phyloP scores from a whole-genome alignment of 148 eudicot species.

The Heliamphora exappendiculata region DNA sequence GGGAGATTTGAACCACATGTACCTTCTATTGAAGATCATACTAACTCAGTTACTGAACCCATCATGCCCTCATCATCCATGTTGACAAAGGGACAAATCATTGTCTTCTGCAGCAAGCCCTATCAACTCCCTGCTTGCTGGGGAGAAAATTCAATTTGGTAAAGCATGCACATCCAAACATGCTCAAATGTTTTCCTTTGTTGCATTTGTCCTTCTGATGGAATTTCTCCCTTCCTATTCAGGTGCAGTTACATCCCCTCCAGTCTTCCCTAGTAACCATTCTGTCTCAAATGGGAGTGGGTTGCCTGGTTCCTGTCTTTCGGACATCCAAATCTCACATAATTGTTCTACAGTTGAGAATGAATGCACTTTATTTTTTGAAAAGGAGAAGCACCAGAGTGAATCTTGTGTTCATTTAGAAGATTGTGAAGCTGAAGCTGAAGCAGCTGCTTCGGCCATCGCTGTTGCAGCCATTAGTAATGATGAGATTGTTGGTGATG shows the following conservation, averaged over 20 bases:
- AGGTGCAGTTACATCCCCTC: slow-evolving; percentile 96
- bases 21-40: slow-evolving; percentile 38
- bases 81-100: slow-evolving; percentile 42
- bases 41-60: slow-evolving; percentile 37
- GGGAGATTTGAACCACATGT: slow-evolving; percentile 42
- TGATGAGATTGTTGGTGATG: slow-evolving; percentile 59
- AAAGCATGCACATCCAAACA: slow-evolving; percentile 17
- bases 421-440: slow-evolving; percentile 75
- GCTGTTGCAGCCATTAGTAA: slow-evolving; percentile 80
- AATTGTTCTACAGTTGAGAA: slow-evolving; percentile 35
- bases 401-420: slow-evolving; percentile 43
- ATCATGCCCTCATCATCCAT: slow-evolving; percentile 51
- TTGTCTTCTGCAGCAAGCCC: slow-evolving; percentile 68
- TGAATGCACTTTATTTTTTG: slow-evolving; percentile 38
- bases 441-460: slow-evolving; percentile 83
- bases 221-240: slow-evolving; percentile 6
- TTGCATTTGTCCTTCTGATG: slow-evolving; percentile 2
- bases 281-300: slow-evolving; percentile 51
- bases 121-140: slow-evolving; percentile 85
- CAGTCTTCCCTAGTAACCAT: slow-evolving; percentile 54
- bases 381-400: slow-evolving; percentile 46
- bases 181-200: not conserved
- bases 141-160: slow-evolving; percentile 98
- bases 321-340: slow-evolving; percentile 43
- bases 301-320: slow-evolving; percentile 47